phyloP scores from a whole-genome alignment of 352 stramenopile genomes.

The Globisporangium radiosum region DNA sequence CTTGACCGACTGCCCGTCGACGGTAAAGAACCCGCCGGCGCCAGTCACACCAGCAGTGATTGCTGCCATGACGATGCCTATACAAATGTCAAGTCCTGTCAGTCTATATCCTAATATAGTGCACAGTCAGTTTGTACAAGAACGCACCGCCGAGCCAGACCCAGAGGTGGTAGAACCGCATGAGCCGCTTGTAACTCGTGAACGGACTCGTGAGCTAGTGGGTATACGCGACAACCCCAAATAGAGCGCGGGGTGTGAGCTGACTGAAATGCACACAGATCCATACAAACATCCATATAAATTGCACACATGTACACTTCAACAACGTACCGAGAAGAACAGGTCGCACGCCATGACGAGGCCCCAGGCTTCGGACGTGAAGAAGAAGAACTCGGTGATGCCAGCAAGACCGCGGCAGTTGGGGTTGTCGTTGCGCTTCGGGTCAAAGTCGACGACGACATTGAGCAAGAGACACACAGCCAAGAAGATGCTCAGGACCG shows the following conservation, averaged over 20 bases:
- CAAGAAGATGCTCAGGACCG: slow-evolving; percentile 82
- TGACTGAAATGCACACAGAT: neutral
- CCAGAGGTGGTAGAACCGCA: slow-evolving; percentile 87
- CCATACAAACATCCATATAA: neutral
- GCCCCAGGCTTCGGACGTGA: slow-evolving; percentile 80
- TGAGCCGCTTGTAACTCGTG: slow-evolving; percentile 86
- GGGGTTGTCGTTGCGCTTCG: slow-evolving; percentile 26
- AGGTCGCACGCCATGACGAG: slow-evolving; percentile 87
- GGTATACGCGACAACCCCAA: too few species aligned
- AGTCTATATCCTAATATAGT: neutral
- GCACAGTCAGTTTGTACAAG: neutral
- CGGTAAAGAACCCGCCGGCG: slow-evolving; percentile 79
- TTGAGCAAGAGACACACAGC: slow-evolving; percentile 80
- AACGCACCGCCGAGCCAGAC: slow-evolving; percentile 58
- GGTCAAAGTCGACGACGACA: slow-evolving; percentile 73
- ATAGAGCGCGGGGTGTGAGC: neutral
- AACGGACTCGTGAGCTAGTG: slow-evolving; percentile 76
- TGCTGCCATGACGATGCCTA: slow-evolving; percentile 66
- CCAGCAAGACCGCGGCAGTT: slow-evolving; percentile 69
- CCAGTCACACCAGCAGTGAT: slow-evolving; percentile 64
- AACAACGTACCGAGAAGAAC: slow-evolving; percentile 54
- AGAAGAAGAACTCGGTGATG: slow-evolving; percentile 88
- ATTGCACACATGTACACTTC: neutral
- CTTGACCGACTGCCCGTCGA: slow-evolving; percentile 79
- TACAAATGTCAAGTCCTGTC: neutral